Conservation (phyloP, 2,329 filamentous ascomycete genomes). For the Aspergillus sclerotialis region DNA sequence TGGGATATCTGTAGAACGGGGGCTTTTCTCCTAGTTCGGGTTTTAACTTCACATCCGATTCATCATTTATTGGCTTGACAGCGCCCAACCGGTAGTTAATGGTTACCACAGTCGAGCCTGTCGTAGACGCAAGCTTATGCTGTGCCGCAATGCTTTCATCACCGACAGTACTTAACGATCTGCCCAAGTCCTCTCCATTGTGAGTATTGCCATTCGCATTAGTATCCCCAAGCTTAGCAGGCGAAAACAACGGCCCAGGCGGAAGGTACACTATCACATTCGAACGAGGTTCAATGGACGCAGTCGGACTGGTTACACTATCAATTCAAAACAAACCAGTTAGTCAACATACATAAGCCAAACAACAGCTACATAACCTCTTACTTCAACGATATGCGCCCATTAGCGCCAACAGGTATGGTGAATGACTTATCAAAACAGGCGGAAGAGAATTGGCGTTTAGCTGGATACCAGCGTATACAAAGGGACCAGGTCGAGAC, state of each 20-base stretch:
- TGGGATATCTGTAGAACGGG: conserved; percentile 24
- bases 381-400: conserved; percentile 21
- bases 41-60: background rate
- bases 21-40: background rate
- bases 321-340: background rate
- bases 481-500: background rate
- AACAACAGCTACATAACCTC: background rate
- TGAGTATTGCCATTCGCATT: background rate
- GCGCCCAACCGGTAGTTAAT: conserved; percentile 34
- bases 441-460: conserved; percentile 8
- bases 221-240: background rate
- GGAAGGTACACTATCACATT: conserved; percentile 33
- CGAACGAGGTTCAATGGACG: conserved; percentile 4
- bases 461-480: background rate
- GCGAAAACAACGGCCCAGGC: conserved; percentile 25
- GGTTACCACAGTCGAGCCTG: conserved; percentile 30
- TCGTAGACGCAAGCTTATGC: conserved; percentile 22
- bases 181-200: background rate
- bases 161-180: background rate
- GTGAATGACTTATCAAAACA: conserved; percentile 16
- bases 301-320: conserved; percentile 16
- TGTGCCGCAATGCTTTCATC: conserved; percentile 10
- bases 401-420: conserved; percentile 23
- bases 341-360: background rate
- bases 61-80: background rate